These are phyloP conservation scores for Strigomonas galati DNA, from an alignment of 208 protist species.

Conservation along the genomic window DNA sequence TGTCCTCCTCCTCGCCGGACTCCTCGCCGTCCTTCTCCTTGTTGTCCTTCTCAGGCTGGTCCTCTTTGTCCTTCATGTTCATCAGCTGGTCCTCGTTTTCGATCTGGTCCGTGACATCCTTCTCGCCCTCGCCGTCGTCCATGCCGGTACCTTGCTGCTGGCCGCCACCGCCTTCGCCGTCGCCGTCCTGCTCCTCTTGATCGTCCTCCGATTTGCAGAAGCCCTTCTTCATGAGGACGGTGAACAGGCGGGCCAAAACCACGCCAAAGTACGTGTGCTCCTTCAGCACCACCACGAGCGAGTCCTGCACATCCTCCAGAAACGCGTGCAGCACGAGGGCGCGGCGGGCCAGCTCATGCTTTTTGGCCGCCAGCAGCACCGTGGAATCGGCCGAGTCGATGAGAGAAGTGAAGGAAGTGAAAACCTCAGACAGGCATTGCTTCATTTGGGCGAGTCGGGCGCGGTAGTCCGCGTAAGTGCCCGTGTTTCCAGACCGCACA, in stretches of 20 bases:
- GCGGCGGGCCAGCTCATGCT: neutral
- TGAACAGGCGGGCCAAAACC: conserved; percentile 85
- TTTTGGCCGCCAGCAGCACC: neutral
- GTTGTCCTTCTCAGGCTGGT: conserved; percentile 68
- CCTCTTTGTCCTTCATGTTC: conserved; percentile 90
- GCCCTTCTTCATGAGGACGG: conserved; percentile 91
- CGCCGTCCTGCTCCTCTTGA: conserved; percentile 68
- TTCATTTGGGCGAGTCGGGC: conserved; percentile 9
- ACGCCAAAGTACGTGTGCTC: conserved; percentile 64
- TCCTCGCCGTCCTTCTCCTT: conserved; percentile 86
- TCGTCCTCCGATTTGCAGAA: conserved; percentile 93
- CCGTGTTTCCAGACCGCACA: neutral
- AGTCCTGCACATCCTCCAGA: conserved; percentile 1
- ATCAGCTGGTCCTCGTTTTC: conserved; percentile 96
- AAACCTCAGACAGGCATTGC: neutral
- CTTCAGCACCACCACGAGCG: neutral
- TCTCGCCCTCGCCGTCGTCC: conserved; percentile 98
- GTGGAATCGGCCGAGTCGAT: neutral
- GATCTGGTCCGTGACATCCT: conserved; percentile 98
- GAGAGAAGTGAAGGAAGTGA: neutral
- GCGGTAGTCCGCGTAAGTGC: conserved; percentile 29
- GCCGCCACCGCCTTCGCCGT: conserved; percentile 68
- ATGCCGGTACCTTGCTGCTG: conserved; percentile 96
- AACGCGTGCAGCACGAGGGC: neutral
- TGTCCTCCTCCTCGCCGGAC: conserved; percentile 83